These are phyloP conservation scores for Ochromonas danica DNA, from an alignment of 108 stramenopile genomes.

Conservation along the genomic window DNA sequence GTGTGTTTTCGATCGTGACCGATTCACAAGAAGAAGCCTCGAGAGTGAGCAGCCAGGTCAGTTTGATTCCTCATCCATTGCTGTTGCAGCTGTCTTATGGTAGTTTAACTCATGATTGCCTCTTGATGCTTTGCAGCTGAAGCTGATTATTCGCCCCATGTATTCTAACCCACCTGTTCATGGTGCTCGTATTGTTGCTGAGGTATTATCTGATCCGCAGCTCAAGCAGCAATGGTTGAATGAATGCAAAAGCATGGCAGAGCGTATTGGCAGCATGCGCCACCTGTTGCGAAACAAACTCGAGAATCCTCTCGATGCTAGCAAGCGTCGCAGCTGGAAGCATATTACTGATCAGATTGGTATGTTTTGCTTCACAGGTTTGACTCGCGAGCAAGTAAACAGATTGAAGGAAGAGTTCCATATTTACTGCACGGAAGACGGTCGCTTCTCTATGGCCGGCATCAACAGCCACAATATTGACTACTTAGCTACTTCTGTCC, in stretches of 20 bases:
- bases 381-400: conserved; percentile 84
- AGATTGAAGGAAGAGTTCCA: conserved; percentile 73
- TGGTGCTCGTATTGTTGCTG: conserved; percentile 87
- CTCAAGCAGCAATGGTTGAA: conserved; percentile 74
- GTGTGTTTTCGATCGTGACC: conserved; percentile 83
- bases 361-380: conserved; percentile 97
- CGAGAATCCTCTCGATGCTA: conserved; percentile 58
- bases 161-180: conserved; percentile 91
- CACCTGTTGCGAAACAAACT: conserved; percentile 68
- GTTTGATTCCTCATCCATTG: too few species aligned
- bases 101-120: neutral
- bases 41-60: conserved; percentile 73
- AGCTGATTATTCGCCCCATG: conserved; percentile 88
- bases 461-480: conserved; percentile 86
- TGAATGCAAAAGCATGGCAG: conserved; percentile 88
- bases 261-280: conserved; percentile 83
- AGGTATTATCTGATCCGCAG: conserved; percentile 70
- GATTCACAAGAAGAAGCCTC: conserved; percentile 69
- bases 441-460: conserved; percentile 95
- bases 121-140: conserved; percentile 52
- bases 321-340: conserved; percentile 71
- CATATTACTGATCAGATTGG: conserved; percentile 96
- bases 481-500: conserved; percentile 85
- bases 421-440: conserved; percentile 90
- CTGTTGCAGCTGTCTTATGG: too few species aligned